Percentiles rank a stretch among this genome's conserved stretches.
phyloP scores from a whole-genome alignment of 305 asterid species.

The Solanum hybrid region DNA sequence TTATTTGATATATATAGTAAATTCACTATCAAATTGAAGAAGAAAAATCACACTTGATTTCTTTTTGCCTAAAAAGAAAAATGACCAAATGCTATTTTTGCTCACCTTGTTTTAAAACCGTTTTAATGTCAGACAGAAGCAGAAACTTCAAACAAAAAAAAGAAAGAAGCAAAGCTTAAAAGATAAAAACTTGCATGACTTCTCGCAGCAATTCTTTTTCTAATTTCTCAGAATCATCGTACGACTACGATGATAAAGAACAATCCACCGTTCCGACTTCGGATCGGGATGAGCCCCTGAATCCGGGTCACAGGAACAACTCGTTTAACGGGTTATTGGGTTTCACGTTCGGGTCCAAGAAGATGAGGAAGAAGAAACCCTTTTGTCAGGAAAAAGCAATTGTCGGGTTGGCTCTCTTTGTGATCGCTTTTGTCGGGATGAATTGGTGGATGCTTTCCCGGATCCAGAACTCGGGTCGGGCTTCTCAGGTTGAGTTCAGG shows the following conservation, averaged over 20 bases:
- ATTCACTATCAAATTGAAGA: background rate
- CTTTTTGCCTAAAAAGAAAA: background rate
- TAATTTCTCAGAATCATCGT: background rate
- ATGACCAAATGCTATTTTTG: background rate
- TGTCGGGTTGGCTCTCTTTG: constrained; percentile 35
- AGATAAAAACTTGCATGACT: constrained; percentile 4
- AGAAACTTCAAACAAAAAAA: background rate
- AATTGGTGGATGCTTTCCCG: constrained; percentile 82
- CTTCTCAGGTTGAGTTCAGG: constrained; percentile 33
- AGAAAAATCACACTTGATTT: background rate
- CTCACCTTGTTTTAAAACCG: constrained; percentile 5
- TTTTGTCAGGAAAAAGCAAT: constrained; percentile 36
- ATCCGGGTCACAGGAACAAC: constrained; percentile 15
- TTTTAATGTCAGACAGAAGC: background rate
- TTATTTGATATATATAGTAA: background rate
- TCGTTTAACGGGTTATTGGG: constrained; percentile 26
- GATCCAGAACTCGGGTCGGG: constrained; percentile 51
- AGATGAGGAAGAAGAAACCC: constrained; percentile 32
- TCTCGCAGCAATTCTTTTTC: background rate
- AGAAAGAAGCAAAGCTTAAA: background rate
- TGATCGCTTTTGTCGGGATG: constrained; percentile 36
- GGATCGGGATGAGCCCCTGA: constrained; percentile 30
- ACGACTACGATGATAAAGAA: constrained; percentile 10
- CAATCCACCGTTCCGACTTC: background rate
- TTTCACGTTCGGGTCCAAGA: constrained; percentile 20